Evolutionary conservation across 306 rosid genomes (phyloP).

Genomic region (Medicago arabica): DNA sequence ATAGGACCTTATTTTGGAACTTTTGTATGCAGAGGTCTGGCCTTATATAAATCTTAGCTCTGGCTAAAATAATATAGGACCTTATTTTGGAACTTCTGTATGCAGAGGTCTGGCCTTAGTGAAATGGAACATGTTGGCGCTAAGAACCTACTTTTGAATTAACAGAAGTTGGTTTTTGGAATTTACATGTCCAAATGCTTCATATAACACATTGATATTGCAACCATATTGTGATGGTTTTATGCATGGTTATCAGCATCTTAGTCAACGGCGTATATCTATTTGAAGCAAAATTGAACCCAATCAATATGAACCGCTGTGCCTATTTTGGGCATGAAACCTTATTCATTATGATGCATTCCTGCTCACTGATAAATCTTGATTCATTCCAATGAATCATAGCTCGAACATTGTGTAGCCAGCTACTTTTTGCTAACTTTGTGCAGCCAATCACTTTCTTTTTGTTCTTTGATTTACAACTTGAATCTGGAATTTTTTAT

Average conservation of each 20-base stretch:
- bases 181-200: slow-evolving; percentile 25
- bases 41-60: not conserved
- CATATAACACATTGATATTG: slow-evolving; percentile 26
- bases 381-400: not conserved
- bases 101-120: slow-evolving; percentile 9
- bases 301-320: not conserved
- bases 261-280: not conserved
- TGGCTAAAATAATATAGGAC: not conserved
- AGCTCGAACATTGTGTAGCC: not conserved
- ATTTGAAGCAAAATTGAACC: not conserved
- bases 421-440: not conserved
- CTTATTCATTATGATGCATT: not conserved
- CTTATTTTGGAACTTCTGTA: slow-evolving; percentile 17
- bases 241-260: not conserved
- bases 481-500: not conserved
- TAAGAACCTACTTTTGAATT: slow-evolving; percentile 23
- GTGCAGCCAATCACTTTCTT: not conserved
- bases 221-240: slow-evolving; percentile 8
- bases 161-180: not conserved
- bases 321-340: not conserved
- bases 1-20: slow-evolving; percentile 13
- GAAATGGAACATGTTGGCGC: not conserved
- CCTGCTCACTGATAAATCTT: not conserved
- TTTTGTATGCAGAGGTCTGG: slow-evolving; percentile 4
- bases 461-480: not conserved